Base-by-base conservation (phyloP, 1,284 basidiomycete genomes). In the Cryptococcus sp. region DNA sequence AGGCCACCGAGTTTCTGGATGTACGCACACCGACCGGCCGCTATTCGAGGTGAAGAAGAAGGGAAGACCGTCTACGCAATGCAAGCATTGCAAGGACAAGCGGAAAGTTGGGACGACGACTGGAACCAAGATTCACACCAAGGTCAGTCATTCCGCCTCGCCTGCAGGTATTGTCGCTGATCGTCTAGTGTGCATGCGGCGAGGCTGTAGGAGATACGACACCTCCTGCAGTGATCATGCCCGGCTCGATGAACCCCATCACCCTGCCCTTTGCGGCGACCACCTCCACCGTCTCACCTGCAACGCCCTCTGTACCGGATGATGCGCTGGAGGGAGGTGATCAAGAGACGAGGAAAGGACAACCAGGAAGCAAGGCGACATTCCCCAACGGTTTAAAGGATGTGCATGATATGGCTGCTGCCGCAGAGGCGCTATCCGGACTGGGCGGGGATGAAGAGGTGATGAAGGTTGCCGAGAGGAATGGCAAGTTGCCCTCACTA, bases 21-120 rank as follows among this genome's bases (percentile, higher is more conserved):
- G 85, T 70, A 80, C 82, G 50, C 86, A 87, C 67, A 82, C 80
- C 52, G 84, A 86, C 63, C 79, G 86, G 35, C 82, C 85, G 23
- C 75, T 87, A 45, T 86, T 82, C 66, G 84, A 87, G 72, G 82
- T 90, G 60, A 84, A 86, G 77, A 85, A 84, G 72, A 81, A 87
- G 83, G 73, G 85, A 16, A 50, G 85, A 43, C 85, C 85, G 0
- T 78, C 85, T n/a, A 86, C 85, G 2, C 86, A 87, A 71, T 87
- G 85, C 70, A 78, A 81, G 51, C 81, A 82, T 68, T 87, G 85
- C 68, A 78, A 84, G 65, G 82, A 86, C 59, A 77, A 84, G 32
- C 78, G 85, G 50, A 86, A 86, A 76, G 82, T 80, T 42, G 28
- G 28, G 16, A 22, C 7, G 4, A 12, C 19, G 16, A 55, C 52